phyloP scores from a whole-genome alignment of 768 basidiomycete species.

The Tulasnella calospora region DNA sequence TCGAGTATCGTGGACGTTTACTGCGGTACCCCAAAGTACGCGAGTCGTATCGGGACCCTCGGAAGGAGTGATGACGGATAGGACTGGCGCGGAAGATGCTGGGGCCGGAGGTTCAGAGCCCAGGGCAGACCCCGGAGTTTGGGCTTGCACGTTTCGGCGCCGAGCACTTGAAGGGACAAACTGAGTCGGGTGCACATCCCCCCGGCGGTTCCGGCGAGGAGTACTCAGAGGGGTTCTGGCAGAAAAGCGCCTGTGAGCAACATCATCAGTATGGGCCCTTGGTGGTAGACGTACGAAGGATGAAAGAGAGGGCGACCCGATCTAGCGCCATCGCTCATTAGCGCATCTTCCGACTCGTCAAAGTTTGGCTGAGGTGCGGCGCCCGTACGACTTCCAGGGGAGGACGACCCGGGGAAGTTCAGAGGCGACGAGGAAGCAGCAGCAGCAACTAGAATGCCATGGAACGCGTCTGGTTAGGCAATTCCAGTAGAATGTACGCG shows the following conservation, averaged over 20 bases:
- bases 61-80: constrained; percentile 57
- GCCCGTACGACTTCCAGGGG: constrained; percentile 10
- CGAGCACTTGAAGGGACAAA: constrained; percentile 48
- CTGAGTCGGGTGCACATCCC: constrained; percentile 85
- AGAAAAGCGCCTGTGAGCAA: background rate
- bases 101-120: constrained; percentile 49
- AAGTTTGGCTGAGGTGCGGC: constrained; percentile 15
- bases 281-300: background rate
- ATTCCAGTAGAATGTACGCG: background rate
- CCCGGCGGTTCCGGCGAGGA: constrained; percentile 66
- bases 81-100: constrained; percentile 30
- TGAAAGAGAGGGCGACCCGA: constrained; percentile 21
- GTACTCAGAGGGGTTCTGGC: constrained; percentile 42
- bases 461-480: background rate
- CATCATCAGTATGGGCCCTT: background rate
- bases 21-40: constrained; percentile 97
- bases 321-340: background rate
- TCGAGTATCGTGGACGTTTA: constrained; percentile 88
- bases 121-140: constrained; percentile 41
- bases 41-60: constrained; percentile 80
- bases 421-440: constrained; percentile 18
- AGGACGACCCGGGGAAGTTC: constrained; percentile 20
- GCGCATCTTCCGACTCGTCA: constrained; percentile 8
- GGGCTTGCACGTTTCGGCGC: constrained; percentile 41
- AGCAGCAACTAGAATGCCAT: background rate